Percentiles rank a stretch among this genome's conserved stretches.
Conservation (phyloP, 129 eudicot species). For the Flaveria brownii region DNA sequence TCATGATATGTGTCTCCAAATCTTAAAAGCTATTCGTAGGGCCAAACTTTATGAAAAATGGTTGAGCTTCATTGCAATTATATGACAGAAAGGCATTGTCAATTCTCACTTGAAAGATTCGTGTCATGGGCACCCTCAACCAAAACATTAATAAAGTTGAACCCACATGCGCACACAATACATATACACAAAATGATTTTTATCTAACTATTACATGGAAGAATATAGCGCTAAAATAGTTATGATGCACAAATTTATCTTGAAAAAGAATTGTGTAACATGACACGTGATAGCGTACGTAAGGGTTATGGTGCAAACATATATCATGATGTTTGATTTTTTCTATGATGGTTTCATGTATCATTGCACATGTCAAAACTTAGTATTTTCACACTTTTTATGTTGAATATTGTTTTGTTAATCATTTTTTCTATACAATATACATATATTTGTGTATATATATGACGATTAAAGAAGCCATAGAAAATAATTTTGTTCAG, state of each 20-base stretch:
- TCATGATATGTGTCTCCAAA: conserved; percentile 26
- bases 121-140: conserved; percentile 9
- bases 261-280: neutral
- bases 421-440: too few species aligned
- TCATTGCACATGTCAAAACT: too few species aligned
- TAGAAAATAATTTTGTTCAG: too few species aligned
- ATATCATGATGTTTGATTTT: neutral
- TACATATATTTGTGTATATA: too few species aligned
- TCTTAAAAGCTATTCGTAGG: conserved; percentile 33
- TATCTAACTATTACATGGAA: too few species aligned
- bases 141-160: neutral
- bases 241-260: neutral
- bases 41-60: conserved; percentile 26
- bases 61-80: conserved; percentile 30
- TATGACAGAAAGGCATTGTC: conserved; percentile 11
- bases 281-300: neutral
- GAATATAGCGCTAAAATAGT: neutral
- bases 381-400: too few species aligned
- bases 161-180: neutral
- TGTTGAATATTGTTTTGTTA: too few species aligned
- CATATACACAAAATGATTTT: neutral
- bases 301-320: neutral
- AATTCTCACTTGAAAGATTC: conserved; percentile 5
- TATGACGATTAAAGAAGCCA: too few species aligned
- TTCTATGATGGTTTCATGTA: neutral